A percentile compares a stretch with the other conserved stretches of the same genome.
These are phyloP conservation scores for Fusarium abutilonis DNA, from an alignment of 2,329 filamentous ascomycete species.

Conservation along the genomic window DNA sequence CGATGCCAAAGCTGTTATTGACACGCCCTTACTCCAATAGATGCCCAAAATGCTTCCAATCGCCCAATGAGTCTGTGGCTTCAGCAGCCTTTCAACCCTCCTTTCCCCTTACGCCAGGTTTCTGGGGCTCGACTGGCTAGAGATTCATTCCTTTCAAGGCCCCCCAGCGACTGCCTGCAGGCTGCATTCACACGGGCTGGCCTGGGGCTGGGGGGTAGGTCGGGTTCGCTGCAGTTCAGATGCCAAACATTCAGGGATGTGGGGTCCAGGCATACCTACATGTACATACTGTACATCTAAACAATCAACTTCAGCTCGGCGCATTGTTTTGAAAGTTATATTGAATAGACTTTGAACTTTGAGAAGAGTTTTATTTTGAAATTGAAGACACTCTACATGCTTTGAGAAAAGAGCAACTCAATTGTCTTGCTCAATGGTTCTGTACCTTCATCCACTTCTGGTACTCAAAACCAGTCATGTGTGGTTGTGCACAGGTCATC, in stretches of 20 bases:
- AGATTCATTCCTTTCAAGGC: conserved; percentile 12
- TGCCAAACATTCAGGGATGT: conserved; percentile 15
- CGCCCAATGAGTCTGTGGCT: conserved; percentile 15
- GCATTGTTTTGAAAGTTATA: conserved; percentile 4
- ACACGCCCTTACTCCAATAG: conserved; percentile 15
- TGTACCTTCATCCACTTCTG: conserved; percentile 6
- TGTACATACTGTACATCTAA: neutral
- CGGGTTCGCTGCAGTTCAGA: conserved; percentile 35
- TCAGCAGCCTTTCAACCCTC: conserved; percentile 23
- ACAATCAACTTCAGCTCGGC: conserved; percentile 8
- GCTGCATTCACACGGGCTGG: conserved; percentile 19
- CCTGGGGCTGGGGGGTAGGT: neutral
- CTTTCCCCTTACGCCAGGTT: conserved; percentile 38
- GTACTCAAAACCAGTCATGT: conserved; percentile 31
- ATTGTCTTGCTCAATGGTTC: neutral
- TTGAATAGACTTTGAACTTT: conserved; percentile 1
- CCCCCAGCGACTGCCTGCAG: conserved; percentile 32
- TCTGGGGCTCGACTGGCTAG: conserved; percentile 30
- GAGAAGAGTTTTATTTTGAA: neutral
- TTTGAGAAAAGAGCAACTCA: conserved; percentile 7
- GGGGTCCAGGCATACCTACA: conserved; percentile 3
- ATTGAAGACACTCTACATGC: conserved; percentile 5
- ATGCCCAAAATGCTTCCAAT: conserved; percentile 22
- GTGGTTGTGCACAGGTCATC: conserved; percentile 35
- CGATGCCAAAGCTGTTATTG: conserved; percentile 9